phyloP scores from a whole-genome alignment of 192 early-diverging fungal species.

The Dimargaris xerosporica region DNA sequence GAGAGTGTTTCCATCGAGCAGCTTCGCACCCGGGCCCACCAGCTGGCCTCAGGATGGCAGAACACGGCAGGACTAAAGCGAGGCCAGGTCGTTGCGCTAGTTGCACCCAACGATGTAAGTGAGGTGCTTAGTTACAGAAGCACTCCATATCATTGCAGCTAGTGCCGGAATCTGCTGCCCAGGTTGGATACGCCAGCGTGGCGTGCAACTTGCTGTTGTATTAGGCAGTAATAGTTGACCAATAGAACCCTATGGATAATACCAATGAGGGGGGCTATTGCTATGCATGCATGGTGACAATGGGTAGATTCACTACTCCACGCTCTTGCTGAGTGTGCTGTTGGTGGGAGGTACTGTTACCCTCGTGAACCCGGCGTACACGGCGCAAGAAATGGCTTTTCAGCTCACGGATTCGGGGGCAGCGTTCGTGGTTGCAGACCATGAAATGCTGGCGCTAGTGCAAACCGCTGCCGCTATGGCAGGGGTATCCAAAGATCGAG shows the following conservation, averaged over 20 bases:
- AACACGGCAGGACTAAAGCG: background rate
- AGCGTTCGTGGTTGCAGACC: conserved; percentile 35
- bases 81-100: background rate
- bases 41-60: conserved; percentile 13
- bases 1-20: conserved; percentile 38
- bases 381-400: conserved; percentile 56
- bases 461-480: conserved; percentile 20
- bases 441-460: conserved; percentile 15
- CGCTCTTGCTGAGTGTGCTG: conserved; percentile 33
- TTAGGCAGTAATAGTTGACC: too few relatives aligned
- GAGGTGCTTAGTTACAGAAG: too few relatives aligned
- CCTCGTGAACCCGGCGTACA: conserved; percentile 75
- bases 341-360: conserved; percentile 51
- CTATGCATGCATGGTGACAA: too few relatives aligned
- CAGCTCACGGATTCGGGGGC: conserved; percentile 59
- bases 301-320: background rate
- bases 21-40: conserved; percentile 58
- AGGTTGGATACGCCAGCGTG: too few relatives aligned
- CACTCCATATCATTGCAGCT: too few relatives aligned
- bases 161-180: too few relatives aligned
- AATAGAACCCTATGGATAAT: too few relatives aligned
- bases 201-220: too few relatives aligned
- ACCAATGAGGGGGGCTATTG: too few relatives aligned
- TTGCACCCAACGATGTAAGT: conserved; percentile 4
- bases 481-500: conserved; percentile 19